These are phyloP conservation scores for Imleria badia DNA, from an alignment of 768 basidiomycete species.

Conservation along the genomic window DNA sequence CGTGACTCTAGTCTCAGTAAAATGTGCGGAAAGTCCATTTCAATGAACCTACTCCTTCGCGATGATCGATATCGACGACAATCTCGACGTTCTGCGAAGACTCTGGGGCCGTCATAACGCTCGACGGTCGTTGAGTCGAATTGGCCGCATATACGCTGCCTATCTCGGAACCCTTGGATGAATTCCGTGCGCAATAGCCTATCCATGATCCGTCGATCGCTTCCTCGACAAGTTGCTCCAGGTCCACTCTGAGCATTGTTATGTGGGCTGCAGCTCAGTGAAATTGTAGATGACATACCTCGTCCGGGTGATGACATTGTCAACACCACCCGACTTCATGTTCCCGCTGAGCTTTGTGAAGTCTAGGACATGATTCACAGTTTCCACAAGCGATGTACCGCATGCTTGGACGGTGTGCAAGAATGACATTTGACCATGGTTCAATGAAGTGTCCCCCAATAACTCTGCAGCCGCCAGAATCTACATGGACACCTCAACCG, in stretches of 20 bases:
- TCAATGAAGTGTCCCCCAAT: slow-evolving; percentile 80
- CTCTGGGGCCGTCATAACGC: slow-evolving; percentile 36
- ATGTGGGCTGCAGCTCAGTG: background rate
- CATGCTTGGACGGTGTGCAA: slow-evolving; percentile 93
- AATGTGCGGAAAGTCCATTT: background rate
- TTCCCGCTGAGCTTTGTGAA: slow-evolving; percentile 94
- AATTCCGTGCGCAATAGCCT: slow-evolving; percentile 80
- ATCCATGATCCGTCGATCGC: slow-evolving; percentile 95
- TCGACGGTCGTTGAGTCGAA: slow-evolving; percentile 43
- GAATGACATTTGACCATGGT: slow-evolving; percentile 80
- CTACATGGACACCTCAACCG: slow-evolving; percentile 33
- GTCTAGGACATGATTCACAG: slow-evolving; percentile 94
- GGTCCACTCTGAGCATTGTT: slow-evolving; percentile 51
- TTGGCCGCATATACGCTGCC: slow-evolving; percentile 90
- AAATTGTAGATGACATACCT: slow-evolving; percentile 43
- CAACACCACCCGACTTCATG: slow-evolving; percentile 72
- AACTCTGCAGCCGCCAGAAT: slow-evolving; percentile 92
- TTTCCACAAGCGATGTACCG: slow-evolving; percentile 93
- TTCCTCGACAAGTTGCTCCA: slow-evolving; percentile 83
- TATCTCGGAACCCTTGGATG: slow-evolving; percentile 72
- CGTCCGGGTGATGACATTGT: slow-evolving; percentile 69
- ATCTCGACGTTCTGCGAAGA: slow-evolving; percentile 69
- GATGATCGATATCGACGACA: slow-evolving; percentile 79
- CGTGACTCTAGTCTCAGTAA: slow-evolving; percentile 8
- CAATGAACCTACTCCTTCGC: slow-evolving; percentile 52